phyloP scores from a whole-genome alignment of 371 early-diverging fungal species.

The Mucor velutinosus region DNA sequence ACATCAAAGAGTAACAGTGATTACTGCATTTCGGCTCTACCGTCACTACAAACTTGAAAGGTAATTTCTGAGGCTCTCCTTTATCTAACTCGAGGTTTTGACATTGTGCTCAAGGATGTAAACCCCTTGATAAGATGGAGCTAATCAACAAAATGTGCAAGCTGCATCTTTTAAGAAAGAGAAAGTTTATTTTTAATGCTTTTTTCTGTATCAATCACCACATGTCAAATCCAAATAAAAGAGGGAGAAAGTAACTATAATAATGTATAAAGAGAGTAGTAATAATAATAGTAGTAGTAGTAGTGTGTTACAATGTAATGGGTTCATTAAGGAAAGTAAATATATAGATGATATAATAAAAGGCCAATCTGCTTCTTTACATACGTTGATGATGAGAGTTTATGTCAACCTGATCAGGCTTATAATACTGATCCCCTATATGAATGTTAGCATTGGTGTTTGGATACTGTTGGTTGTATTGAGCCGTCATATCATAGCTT shows the following conservation, averaged over 20 bases:
- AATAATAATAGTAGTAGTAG: neutral
- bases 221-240: neutral
- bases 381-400: slow-evolving; percentile 11
- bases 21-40: too few species aligned
- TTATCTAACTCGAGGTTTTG: too few species aligned
- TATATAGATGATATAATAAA: neutral
- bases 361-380: neutral
- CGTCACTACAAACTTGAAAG: too few species aligned
- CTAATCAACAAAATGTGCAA: too few species aligned
- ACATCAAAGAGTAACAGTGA: too few species aligned
- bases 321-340: neutral
- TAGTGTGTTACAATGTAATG: neutral
- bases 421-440: slow-evolving; percentile 17
- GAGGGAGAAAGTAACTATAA: neutral
- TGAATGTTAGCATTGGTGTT: neutral
- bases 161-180: too few species aligned
- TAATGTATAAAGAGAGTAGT: neutral
- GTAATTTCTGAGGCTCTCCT: too few species aligned
- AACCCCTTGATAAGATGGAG: too few species aligned
- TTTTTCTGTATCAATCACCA: neutral
- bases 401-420: slow-evolving; percentile 26
- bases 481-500: slow-evolving; percentile 6
- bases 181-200: neutral
- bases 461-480: slow-evolving; percentile 10
- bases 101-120: too few species aligned